Evolutionary conservation across 2,329 filamentous ascomycete species (phyloP).

Genomic region (Aspergillus latus): DNA sequence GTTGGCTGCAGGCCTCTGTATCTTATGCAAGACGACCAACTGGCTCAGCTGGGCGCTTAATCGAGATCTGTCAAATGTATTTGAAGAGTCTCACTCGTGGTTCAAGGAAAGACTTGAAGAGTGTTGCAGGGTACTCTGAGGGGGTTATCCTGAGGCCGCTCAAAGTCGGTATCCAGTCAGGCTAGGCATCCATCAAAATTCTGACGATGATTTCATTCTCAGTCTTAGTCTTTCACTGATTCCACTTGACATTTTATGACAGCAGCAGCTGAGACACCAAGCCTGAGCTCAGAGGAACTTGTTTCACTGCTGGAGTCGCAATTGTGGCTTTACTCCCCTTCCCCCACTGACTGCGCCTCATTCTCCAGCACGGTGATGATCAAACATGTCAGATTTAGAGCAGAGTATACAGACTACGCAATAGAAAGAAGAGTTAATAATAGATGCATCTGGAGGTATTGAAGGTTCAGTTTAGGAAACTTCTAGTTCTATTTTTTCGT

Average conservation of each 20-base stretch:
- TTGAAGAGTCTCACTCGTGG: neutral
- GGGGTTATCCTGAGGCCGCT: neutral
- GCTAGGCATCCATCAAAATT: slow-evolving; percentile 21
- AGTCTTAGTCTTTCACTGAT: neutral
- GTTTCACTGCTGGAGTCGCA: slow-evolving; percentile 3
- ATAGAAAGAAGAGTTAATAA: neutral
- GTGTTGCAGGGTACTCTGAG: neutral
- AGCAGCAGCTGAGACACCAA: slow-evolving; percentile 3
- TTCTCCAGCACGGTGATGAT: neutral
- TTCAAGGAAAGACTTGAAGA: neutral
- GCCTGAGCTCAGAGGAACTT: neutral
- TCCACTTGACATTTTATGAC: neutral
- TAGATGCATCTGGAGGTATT: neutral
- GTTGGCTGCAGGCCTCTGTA: neutral
- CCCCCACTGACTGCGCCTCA: slow-evolving; percentile 16
- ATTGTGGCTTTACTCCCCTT: slow-evolving; percentile 18
- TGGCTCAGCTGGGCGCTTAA: slow-evolving; percentile 6
- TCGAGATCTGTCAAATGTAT: neutral
- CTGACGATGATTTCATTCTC: slow-evolving; percentile 10
- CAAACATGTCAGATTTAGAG: neutral
- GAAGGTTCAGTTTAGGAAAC: neutral
- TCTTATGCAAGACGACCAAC: slow-evolving; percentile 6
- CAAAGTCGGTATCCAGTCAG: slow-evolving; percentile 11
- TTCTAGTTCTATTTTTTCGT: too few species aligned
- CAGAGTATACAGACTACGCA: neutral